Conservation (phyloP, 1,284 basidiomycete species). For the Pseudozyma thailandica region DNA sequence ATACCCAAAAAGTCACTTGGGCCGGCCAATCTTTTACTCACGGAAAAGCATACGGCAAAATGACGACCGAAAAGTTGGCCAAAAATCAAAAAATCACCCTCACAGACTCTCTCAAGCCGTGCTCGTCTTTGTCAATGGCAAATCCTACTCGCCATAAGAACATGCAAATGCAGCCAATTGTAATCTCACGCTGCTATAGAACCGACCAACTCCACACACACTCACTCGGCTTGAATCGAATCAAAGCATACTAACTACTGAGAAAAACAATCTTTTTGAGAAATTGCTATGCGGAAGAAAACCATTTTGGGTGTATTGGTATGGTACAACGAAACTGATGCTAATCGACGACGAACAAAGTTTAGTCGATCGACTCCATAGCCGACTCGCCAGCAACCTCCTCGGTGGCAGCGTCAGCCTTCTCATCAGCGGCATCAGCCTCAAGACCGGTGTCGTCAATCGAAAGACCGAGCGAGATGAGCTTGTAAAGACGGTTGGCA, state of each 20-base stretch:
- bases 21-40: constrained; percentile 12
- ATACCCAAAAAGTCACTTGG: constrained; percentile 9
- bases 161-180: no score
- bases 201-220: background rate
- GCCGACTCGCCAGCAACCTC: constrained; percentile 65
- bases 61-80: constrained; percentile 1
- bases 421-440: constrained; percentile 39
- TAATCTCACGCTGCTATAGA: no score
- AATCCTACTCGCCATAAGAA: constrained; percentile 1
- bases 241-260: background rate
- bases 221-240: background rate
- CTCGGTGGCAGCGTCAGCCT: constrained; percentile 46
- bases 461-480: constrained; percentile 80
- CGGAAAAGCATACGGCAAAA: constrained; percentile 3
- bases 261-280: constrained; percentile 2
- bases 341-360: background rate
- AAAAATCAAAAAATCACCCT: constrained; percentile 1
- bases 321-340: constrained; percentile 19
- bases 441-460: constrained; percentile 69
- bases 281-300: constrained; percentile 9
- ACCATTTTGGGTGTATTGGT: constrained; percentile 7
- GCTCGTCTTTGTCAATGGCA: constrained; percentile 8
- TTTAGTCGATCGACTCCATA: constrained; percentile 68
- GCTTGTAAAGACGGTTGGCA: constrained; percentile 94
- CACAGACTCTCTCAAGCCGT: constrained; percentile 9